phyloP scores from a whole-genome alignment of 1,284 basidiomycete species.

The Afroboletus lepidellus region DNA sequence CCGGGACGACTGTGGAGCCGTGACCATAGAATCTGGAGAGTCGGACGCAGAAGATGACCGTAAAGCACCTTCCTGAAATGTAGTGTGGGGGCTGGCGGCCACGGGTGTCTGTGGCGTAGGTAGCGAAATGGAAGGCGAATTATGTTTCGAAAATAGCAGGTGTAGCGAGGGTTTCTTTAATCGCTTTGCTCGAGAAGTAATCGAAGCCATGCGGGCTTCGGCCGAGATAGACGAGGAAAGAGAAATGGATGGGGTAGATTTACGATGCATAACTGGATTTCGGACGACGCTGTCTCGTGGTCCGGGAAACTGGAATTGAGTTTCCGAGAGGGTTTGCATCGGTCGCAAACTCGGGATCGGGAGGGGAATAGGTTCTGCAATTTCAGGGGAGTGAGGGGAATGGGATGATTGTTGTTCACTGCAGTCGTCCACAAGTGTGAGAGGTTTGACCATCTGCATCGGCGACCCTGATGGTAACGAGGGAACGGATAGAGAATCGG shows the following conservation, averaged over 20 bases:
- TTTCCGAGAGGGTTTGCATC: constrained; percentile 12
- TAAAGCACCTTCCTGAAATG: constrained; percentile 13
- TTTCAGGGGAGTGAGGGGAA: constrained; percentile 23
- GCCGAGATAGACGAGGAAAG: constrained; percentile 32
- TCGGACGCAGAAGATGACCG: constrained; percentile 26
- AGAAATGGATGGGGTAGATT: constrained; percentile 41
- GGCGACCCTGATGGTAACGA: constrained; percentile 43
- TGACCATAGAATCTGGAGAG: constrained; percentile 35
- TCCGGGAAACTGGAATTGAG: constrained; percentile 44
- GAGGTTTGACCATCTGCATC: constrained; percentile 30
- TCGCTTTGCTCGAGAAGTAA: constrained; percentile 36
- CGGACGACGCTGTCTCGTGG: constrained; percentile 32
- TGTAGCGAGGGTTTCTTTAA: constrained; percentile 56
- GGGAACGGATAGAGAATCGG: constrained; percentile 44
- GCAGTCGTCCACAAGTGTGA: constrained; percentile 25
- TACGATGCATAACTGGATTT: constrained; percentile 36
- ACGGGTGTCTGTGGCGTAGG: constrained; percentile 20
- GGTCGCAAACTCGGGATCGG: constrained; percentile 26
- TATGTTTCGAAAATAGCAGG: constrained; percentile 51
- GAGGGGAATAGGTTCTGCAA: constrained; percentile 31
- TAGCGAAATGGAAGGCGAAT: constrained; percentile 37
- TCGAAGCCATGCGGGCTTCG: constrained; percentile 25
- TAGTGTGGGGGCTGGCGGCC: neutral
- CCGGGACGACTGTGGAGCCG: constrained; percentile 35
- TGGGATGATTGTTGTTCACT: constrained; percentile 19